Evolutionary conservation across 495 filamentous ascomycete species (phyloP).

Genomic region (Trichocladium antarcticum): DNA sequence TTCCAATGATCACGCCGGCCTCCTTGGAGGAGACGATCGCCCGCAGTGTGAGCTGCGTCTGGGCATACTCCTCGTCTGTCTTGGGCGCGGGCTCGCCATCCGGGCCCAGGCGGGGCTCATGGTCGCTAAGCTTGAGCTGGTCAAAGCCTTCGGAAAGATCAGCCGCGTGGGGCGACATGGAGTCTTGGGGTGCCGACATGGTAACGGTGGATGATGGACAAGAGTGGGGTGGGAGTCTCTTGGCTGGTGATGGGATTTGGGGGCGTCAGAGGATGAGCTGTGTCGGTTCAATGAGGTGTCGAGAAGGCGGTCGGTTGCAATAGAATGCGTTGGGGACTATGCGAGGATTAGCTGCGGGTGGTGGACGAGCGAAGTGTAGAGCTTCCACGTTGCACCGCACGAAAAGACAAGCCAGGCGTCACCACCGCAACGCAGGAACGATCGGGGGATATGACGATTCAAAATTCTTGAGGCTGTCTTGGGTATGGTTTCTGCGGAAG

Average conservation of each 20-base stretch:
- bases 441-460: background rate
- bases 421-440: background rate
- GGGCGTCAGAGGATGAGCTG: background rate
- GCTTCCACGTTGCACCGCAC: background rate
- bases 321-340: background rate
- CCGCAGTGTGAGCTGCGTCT: conserved; percentile 80
- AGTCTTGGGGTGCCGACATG: conserved; percentile 43
- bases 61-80: conserved; percentile 93
- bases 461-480: background rate
- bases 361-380: background rate
- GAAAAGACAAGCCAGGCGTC: background rate
- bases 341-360: background rate
- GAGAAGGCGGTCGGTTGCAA: background rate
- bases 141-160: conserved; percentile 43
- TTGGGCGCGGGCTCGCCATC: conserved; percentile 62
- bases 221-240: background rate
- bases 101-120: conserved; percentile 49
- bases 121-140: conserved; percentile 37
- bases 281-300: background rate
- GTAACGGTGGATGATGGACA: conserved; percentile 11
- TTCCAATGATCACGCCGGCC: conserved; percentile 96
- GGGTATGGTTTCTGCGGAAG: background rate
- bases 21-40: conserved; percentile 98
- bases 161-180: conserved; percentile 28
- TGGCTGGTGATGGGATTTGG: background rate